These are phyloP conservation scores for Begonia fuchsioides DNA, from an alignment of 306 rosid species.

Conservation along the genomic window DNA sequence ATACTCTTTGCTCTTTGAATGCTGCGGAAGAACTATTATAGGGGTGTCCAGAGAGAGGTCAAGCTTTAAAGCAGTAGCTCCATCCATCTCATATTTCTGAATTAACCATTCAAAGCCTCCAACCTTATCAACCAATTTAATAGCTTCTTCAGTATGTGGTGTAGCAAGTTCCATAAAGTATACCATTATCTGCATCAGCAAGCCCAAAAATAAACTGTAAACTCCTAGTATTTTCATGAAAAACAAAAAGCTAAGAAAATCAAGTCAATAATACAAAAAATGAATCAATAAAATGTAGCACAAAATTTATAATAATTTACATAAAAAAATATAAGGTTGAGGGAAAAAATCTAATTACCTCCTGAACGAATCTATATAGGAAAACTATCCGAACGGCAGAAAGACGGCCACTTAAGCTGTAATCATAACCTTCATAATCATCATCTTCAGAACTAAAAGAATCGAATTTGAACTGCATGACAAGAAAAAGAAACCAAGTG, in stretches of 20 bases:
- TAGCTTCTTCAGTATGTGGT: slow-evolving; percentile 78
- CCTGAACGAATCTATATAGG: slow-evolving; percentile 92
- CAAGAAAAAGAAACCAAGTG: slow-evolving; percentile 10
- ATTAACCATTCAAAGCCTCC: slow-evolving; percentile 97
- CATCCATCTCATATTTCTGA: slow-evolving; percentile 91
- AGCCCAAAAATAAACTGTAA: background rate
- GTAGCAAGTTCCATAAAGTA: slow-evolving; percentile 96
- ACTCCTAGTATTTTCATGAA: background rate
- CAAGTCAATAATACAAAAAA: background rate
- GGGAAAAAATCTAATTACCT: slow-evolving; percentile 39
- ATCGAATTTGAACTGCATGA: slow-evolving; percentile 73
- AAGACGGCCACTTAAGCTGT: slow-evolving; percentile 77
- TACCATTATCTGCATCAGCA: slow-evolving; percentile 47
- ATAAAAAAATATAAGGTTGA: slow-evolving; percentile 3
- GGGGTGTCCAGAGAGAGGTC: slow-evolving; percentile 98
- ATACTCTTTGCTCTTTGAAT: slow-evolving; percentile 83
- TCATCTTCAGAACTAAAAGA: slow-evolving; percentile 81
- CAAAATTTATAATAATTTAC: slow-evolving; percentile 2
- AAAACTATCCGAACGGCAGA: slow-evolving; percentile 95
- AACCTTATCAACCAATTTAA: slow-evolving; percentile 90
- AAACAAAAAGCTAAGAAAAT: background rate
- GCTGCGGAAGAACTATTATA: slow-evolving; percentile 68
- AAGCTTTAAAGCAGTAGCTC: slow-evolving; percentile 77
- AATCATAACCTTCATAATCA: slow-evolving; percentile 83
- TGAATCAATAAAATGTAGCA: background rate